A percentile compares a stretch with the other conserved stretches of the same genome.
Conservation (phyloP, 2,329 filamentous ascomycete species). For the Phoma sp. region DNA sequence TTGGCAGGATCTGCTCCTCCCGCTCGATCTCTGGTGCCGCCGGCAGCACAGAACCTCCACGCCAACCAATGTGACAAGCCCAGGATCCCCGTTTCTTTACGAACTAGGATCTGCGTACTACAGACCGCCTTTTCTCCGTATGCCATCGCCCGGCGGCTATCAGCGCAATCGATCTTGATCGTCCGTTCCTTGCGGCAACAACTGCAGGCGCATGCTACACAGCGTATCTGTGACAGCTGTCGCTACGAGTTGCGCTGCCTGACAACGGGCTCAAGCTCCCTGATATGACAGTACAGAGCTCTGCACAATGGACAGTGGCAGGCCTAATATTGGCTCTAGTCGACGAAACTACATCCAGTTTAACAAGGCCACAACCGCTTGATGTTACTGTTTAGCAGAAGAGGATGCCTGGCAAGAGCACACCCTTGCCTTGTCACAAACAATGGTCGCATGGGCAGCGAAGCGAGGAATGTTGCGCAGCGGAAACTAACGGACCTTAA, state of each 20-base stretch:
- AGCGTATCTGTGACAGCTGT: not conserved
- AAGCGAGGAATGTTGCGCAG: constrained; percentile 14
- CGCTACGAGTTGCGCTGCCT: not conserved
- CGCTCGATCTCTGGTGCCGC: constrained; percentile 9
- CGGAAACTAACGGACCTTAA: constrained; percentile 5
- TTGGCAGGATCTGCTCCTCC: not conserved
- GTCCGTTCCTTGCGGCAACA: constrained; percentile 6
- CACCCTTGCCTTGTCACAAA: not conserved
- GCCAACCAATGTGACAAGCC: constrained; percentile 6
- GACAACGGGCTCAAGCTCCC: not conserved
- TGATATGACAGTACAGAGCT: not conserved
- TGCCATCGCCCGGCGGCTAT: constrained; percentile 6
- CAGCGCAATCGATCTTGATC: constrained; percentile 12
- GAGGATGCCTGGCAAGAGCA: not conserved
- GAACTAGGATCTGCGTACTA: constrained; percentile 2
- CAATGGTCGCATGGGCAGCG: not conserved
- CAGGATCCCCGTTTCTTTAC: constrained; percentile 1
- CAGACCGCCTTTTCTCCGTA: constrained; percentile 12
- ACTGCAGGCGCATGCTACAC: constrained; percentile 2
- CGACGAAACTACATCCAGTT: not conserved
- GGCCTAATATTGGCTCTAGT: not conserved
- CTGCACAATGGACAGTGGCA: not conserved
- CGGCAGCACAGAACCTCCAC: constrained; percentile 1
- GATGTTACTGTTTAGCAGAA: not conserved
- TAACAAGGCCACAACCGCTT: not conserved